Base-by-base conservation (phyloP, 352 stramenopile genomes). In the Phytophthora syringae region DNA sequence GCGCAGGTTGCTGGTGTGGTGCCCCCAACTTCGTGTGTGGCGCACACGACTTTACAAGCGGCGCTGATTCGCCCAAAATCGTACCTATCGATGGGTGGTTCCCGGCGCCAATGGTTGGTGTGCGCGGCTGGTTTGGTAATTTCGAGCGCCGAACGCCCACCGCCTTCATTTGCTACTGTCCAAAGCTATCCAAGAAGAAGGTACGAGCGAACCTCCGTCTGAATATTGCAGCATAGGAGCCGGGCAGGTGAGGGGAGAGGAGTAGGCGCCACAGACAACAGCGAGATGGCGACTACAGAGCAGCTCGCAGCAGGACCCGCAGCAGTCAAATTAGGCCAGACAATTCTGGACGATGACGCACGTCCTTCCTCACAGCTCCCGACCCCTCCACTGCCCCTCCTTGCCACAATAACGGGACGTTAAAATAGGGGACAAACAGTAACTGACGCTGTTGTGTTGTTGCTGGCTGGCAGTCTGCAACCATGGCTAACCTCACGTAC, bases 401-500 rank as follows among this genome's bases (percentile, higher is more conserved):
- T n/a, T n/a, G n/a, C n/a, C n/a, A n/a, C n/a, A n/a, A n/a, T n/a
- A n/a, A n/a, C n/a, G n/a, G n/a, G n/a, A n/a, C n/a, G n/a, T n/a
- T n/a, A n/a, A n/a, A n/a, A n/a, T n/a, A n/a, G n/a, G n/a, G n/a
- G n/a, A n/a, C n/a, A n/a, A n/a, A n/a, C 30, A 36, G 32, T 36
- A 34, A 64, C 56, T 56, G 57, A 65, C 36, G 39, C 39, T 61
- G 18, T 60, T 71, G 39, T 62, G n/a, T 59, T 70, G 47, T 67
- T 72, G 34, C 60, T 16, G n/a, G 39, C 27, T 36, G 44, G 30
- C 36, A 75, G 79, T 79, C 72, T 80, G 80, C 85, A 84, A 90
- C 78, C 74, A 95, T 95, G 87, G 92, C 87, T 79, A 95, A 95
- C 84, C 84, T 95, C 77, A 82, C 77, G 62, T 94, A 94, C 82